Base-by-base conservation (phyloP, 1,284 basidiomycete genomes). In the Pseudozyma tsukubaensis region DNA sequence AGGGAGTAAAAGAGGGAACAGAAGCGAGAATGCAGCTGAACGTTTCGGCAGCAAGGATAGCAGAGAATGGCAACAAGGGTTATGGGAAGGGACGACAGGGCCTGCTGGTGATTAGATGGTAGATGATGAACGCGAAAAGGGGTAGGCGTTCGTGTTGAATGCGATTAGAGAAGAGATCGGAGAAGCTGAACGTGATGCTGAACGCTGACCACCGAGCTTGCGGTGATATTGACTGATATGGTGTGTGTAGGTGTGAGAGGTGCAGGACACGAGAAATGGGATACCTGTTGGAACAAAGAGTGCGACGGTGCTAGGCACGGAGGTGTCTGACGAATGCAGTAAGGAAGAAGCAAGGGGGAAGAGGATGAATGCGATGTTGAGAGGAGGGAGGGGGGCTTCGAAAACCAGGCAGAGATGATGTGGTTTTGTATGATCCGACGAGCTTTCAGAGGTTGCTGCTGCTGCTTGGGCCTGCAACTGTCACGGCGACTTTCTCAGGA, bases 351-450 rank as follows among this genome's bases (percentile, higher is more conserved):
- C 40, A 43, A 18, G 40, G 40, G 40, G 18, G 12, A 21, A 45
- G 43, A n/a, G 43, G 18, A 13, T 13, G 6, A 19, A 45, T 21
- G 43, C 43, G 36, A 37, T 37, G 14, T 37, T 11, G 19, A 4
- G 43, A 45, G 12, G 43, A 21, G 43, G 43, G 19, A 8, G 24
- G 13, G 18, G 18, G 43, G 43, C 11, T 21, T 10, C n/a, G 43
- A 21, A 45, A 19, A 13, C 10, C 18, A 8, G 11, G 18, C 8
- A 8, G 24, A 45, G n/a, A 21, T 8, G 43, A 21, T 8, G 43
- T 45, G 43, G 43, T 45, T 45, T 45, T 45, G 43, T 45, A 45
- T 19, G 43, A 21, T 45, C 19, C 24, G 43, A n/a, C 43, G 12
- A 42, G 7, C 40, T 42, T n/a, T n/a, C n/a, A n/a, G n/a, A n/a